Conservation (phyloP, 2,329 filamentous ascomycete genomes). For the Zymoseptoria pseudotritici region DNA sequence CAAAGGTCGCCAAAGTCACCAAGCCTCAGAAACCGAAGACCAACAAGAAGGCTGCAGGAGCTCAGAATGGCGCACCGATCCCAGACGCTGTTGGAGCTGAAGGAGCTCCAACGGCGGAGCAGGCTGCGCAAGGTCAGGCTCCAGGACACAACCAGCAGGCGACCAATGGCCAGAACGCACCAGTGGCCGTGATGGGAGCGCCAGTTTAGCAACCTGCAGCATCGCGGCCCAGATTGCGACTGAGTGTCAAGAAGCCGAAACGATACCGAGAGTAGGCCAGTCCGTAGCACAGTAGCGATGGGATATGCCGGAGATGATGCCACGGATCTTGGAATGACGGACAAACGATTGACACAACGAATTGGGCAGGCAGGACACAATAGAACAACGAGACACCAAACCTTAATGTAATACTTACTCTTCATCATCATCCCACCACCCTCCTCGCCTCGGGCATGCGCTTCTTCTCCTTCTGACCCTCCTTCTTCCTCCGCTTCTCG, state of each 20-base stretch:
- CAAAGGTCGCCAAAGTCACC: not conserved
- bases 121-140: not conserved
- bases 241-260: not conserved
- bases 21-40: not conserved
- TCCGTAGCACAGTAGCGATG: not conserved
- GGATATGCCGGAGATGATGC: not conserved
- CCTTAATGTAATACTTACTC: not conserved
- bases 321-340: not conserved
- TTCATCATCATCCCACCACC: conserved; percentile 9
- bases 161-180: not conserved
- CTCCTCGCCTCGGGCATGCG: conserved; percentile 41
- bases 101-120: not conserved
- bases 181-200: not conserved
- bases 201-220: not conserved
- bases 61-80: no score
- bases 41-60: not conserved
- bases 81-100: not conserved
- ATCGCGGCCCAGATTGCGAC: not conserved
- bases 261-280: not conserved
- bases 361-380: not conserved
- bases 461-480: conserved; percentile 73
- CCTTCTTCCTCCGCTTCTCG: conserved; percentile 84
- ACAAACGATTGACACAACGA: not conserved
- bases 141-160: not conserved
- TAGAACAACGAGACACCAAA: not conserved